Base-by-base conservation (phyloP, 768 basidiomycete species). In the Termitomyces titanicus region DNA sequence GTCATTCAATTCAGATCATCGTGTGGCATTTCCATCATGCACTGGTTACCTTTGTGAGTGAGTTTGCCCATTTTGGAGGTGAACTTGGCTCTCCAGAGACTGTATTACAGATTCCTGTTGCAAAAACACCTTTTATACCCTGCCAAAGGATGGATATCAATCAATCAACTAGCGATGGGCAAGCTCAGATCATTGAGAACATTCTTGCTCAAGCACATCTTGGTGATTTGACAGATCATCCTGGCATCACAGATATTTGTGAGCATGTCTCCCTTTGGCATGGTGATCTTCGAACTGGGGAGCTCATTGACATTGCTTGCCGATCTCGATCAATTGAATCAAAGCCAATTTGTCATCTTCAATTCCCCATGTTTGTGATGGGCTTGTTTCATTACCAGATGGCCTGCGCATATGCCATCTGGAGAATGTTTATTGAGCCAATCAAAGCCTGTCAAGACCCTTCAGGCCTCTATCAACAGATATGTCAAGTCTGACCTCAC, bases 281-380 rank as follows among this genome's bases (percentile, higher is more conserved):
- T 53, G 61, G 67, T 31, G 60, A 67, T 46, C 47, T 69, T 10
- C 45, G 52, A 31, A 65, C 68, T 15, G 49, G 56, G 20, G 61
- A 67, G 51, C 55, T 50, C 3, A 38, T 67, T 11, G 51, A 54
- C n/a, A 20, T 56, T 13, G 51, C 56, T 22, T 44, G 47, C 37
- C 35, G 13, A 2, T 49, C 44, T 7, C 53, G 59, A 5, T 20
- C 38, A 2, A 60, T 67, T 24, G 63, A 67, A 40, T 43, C 44
- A 5, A 62, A 59, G 12, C 54, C 61, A 22, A 43, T 43, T 15
- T 40, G 34, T 6, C 34, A 51, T 2, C 55, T 63, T 20, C 55
- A 63, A 39, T 53, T 42, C 10, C 15, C 55, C 3, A 38, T 58
- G 5, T 55, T 53, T 33, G 9, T 57, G 5, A 56, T 53, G 3